A percentile compares a stretch with the other conserved stretches of the same genome.
Conservation (phyloP, 2,329 filamentous ascomycete genomes). For the Fusarium kyushuense region DNA sequence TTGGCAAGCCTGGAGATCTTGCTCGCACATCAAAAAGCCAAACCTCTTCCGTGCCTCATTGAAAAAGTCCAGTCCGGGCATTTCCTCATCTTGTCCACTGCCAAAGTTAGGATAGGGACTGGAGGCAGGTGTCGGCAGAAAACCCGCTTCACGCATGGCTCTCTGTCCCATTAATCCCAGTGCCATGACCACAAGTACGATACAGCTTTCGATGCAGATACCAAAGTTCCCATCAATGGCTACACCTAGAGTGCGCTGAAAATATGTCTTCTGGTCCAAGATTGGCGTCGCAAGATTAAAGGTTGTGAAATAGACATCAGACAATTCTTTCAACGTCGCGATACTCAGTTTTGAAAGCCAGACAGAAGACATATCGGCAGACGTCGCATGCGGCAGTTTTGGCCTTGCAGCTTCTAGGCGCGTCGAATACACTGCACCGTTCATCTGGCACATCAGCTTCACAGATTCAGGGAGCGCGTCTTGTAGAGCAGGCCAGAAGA, state of each 20-base stretch:
- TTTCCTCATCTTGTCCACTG: not conserved
- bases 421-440: conserved; percentile 16
- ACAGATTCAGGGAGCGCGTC: conserved; percentile 12
- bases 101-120: not conserved
- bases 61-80: conserved; percentile 28
- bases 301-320: conserved; percentile 32
- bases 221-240: conserved; percentile 36
- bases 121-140: not conserved
- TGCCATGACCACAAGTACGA: conserved; percentile 28
- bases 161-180: conserved; percentile 17
- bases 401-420: conserved; percentile 20
- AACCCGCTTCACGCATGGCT: conserved; percentile 14
- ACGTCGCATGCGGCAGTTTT: conserved; percentile 11
- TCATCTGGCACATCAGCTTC: conserved; percentile 33
- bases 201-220: conserved; percentile 30
- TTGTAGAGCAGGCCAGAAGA: conserved; percentile 33
- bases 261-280: conserved; percentile 37
- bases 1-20: conserved; percentile 28
- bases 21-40: conserved; percentile 32
- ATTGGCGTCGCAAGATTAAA: conserved; percentile 31
- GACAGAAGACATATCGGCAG: not conserved
- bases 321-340: conserved; percentile 27
- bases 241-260: conserved; percentile 27
- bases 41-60: conserved; percentile 38
- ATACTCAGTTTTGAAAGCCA: conserved; percentile 16